Base-by-base conservation (phyloP, 2,329 filamentous ascomycete species). In the Pseudopyricularia javanii region DNA sequence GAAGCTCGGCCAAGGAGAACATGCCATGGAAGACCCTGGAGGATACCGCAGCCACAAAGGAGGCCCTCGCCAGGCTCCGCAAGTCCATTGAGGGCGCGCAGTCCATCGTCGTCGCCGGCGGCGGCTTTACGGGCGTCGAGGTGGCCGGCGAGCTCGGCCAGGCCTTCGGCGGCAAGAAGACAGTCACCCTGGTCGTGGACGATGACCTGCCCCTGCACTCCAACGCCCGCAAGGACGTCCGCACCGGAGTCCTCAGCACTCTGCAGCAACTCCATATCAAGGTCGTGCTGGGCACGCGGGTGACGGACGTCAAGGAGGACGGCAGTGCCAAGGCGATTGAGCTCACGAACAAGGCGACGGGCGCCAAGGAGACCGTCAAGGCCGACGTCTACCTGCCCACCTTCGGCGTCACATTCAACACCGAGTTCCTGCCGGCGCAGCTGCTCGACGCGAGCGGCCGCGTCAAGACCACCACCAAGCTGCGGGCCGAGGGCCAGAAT, bases 21-120 rank as follows among this genome's bases (percentile, higher is more conserved):
- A 66, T 74, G 63, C 76, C 78, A 0, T 80, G 73, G 63, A 81
- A 80, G 62, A 63, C 62, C 20, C 56, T 73, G 9, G 52, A 54
- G 35, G 68, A 69, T 2, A 70, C 70, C 0, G 66, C 71, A 52
- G 59, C 68, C 53, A 75, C 74, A 28, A 69, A 68, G 52, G 61
- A 63, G 0, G 63, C 62, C 20, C 58, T 78, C 3, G 65, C 66
- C 28, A 52, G 57, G 17, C 58, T 71, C 34, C 69, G 68, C 24
- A 35, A 61, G 2, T 59, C 65, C 47, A 68, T 80, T 56, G 59
- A 63, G 12, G 56, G 60, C 9, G 75, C 76, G 14, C 64, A 68
- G 54, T 71, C 68, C 26, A 72, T 80, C 54, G 72, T 79, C 50
- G 65, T 80, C 3, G 74, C 68, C 15, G 76, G 77, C 35, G 76